Evolutionary conservation across 2,329 filamentous ascomycete genomes (phyloP).

Genomic region (Cordyceps cateniannulata): DNA sequence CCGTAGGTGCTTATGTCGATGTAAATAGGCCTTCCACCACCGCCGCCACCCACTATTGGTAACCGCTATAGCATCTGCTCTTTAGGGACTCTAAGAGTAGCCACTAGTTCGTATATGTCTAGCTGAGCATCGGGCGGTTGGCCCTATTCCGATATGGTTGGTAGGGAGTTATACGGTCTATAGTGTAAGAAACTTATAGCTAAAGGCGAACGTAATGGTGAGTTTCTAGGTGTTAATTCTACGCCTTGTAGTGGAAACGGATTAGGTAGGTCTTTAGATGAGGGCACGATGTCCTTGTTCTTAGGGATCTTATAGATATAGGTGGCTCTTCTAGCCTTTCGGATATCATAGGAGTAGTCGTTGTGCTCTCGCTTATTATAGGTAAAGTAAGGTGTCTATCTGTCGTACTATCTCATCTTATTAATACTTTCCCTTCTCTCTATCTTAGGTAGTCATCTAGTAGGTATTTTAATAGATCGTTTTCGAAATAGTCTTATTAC

Average conservation of each 20-base stretch:
- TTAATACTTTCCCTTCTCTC: neutral
- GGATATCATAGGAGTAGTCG: slow-evolving; percentile 32
- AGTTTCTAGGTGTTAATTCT: neutral
- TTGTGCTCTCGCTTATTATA: slow-evolving; percentile 47
- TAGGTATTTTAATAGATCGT: neutral
- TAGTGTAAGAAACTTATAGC: neutral
- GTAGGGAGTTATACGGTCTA: neutral
- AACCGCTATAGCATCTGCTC: neutral
- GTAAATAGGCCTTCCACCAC: neutral
- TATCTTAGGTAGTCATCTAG: neutral
- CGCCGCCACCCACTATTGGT: too few species aligned
- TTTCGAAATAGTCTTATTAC: slow-evolving; percentile 20
- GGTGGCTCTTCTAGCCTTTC: slow-evolving; percentile 12
- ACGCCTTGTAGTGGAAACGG: neutral
- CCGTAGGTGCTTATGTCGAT: neutral
- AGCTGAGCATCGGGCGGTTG: neutral
- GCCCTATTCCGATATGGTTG: neutral
- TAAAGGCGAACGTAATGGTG: neutral
- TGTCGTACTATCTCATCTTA: slow-evolving; percentile 45
- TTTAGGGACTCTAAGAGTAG: neutral
- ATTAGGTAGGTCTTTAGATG: neutral
- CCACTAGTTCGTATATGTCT: neutral
- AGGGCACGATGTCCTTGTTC: neutral
- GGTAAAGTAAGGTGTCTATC: slow-evolving; percentile 48
- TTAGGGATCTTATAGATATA: neutral